Base-by-base conservation (phyloP, 2,329 filamentous ascomycete species). In the Cladosporium sp. region DNA sequence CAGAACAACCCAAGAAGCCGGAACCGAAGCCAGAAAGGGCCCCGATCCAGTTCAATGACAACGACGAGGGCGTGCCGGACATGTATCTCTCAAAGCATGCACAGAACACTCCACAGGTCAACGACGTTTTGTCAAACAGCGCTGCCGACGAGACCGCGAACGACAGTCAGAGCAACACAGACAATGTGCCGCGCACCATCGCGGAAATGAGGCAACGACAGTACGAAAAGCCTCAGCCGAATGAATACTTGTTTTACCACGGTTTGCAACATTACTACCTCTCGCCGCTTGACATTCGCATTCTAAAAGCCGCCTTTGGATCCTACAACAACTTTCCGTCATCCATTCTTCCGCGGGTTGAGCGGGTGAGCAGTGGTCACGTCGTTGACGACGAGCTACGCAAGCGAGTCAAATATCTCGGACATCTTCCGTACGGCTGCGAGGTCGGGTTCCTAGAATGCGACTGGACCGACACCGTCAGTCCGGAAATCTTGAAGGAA, bases 371-470 rank as follows among this genome's bases (percentile, higher is more conserved):
- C 0, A 89, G 87, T 1, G 90, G 89, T 1, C 89, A 95, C 64
- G 84, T 89, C 4, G 83, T 96, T 4, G 90, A 96, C 60, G 90
- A 95, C 63, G 84, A 85, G 13, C 70, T 95, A 49, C 83, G 91
- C 43, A 90, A 87, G 66, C 82, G 89, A 32, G 84, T 88, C 52
- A 95, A 93, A 67, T 96, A 95, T 59, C 78, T 96, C 3, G 82
- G 83, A 1, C 91, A 96, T 68, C 77, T 96, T 5, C 91, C 91
- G 0, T 84, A 87, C 46, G 91, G 91, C n/a, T 95, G 90, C 67
- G 86, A 95, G 59, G 87, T 96, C 40, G 89, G 80, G 59, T 95
- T 95, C 63, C 70, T 96, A 1, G 91, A 96, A 70, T 96, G 91
- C 65, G 90, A 96, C 68, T 96, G 91, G 91, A 90, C 88, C 3